Base-by-base conservation (phyloP, 495 filamentous ascomycete species). In the Schizothecium vesticola region DNA sequence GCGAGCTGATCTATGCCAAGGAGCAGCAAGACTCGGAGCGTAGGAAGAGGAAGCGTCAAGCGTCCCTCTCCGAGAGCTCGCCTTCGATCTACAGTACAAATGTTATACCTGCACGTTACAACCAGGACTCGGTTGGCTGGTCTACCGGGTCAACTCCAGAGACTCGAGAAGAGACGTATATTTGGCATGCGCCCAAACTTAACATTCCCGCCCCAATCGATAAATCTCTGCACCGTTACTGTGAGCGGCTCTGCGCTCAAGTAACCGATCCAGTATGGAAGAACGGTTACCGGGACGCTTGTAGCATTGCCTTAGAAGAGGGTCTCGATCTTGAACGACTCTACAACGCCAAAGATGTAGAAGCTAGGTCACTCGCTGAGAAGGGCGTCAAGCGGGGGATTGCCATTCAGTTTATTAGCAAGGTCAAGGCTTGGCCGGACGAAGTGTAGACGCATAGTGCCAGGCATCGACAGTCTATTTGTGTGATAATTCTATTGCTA, bases 1-100 rank as follows among this genome's bases (percentile, higher is more conserved):
- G 71, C 16, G 31, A 74, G 65, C 64, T 78, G 23, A 63, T 82
- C 16, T 79, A 73, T 59, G 72, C 70, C 33, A 70, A 78, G 57
- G 73, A 80, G 66, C 71, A 77, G 60, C 71, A 78, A 59, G 67
- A 68, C 66, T 65, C 66, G n/a, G 73, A 78, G 58, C 67, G 61
- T 56, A 65, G 66, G 60, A 68, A 76, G 65, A 73, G 69, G 64
- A 64, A 70, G 56, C 51, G 57, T 0, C 56, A 65, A 67, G 56
- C 28, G 1, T 59, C 66, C 21, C 8, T 64, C 36, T 61, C 61
- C 11, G 58, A 24, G 9, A 67, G 62, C 62, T 68, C 28, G 12
- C 60, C 66, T 36, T 56, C 64, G 26, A 70, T 70, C 43, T 12
- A 67, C 62, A 71, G 67, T 60, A 70, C 63, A 19, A 68, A 71